A percentile compares a stretch with the other conserved stretches of the same genome.
Evolutionary conservation across 2,329 filamentous ascomycete species (phyloP).

Genomic region (Fusarium foetens): DNA sequence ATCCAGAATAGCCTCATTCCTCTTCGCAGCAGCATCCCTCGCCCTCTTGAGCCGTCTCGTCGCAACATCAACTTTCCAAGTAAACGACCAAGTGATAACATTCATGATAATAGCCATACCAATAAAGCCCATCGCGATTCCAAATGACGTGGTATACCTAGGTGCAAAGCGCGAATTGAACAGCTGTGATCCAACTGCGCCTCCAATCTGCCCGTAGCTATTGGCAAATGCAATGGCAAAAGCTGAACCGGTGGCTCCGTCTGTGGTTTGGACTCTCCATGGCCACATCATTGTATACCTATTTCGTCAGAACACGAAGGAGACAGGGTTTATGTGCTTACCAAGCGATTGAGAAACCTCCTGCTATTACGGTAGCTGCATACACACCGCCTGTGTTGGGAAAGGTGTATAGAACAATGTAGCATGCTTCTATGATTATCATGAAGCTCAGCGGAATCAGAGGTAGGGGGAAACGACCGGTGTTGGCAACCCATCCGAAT

Average conservation of each 20-base stretch:
- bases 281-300: neutral
- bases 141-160: accelerated
- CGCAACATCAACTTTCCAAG: neutral
- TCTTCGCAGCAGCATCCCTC: neutral
- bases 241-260: neutral
- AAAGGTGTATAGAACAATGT: neutral
- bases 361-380: neutral
- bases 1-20: neutral
- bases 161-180: neutral
- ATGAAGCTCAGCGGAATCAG: neutral
- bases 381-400: neutral
- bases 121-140: neutral
- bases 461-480: neutral
- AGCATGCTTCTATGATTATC: neutral
- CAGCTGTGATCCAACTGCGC: neutral
- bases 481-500: neutral
- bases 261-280: neutral
- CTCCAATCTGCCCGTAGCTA: neutral
- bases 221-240: neutral
- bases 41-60: neutral
- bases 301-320: neutral
- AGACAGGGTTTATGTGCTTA: neutral
- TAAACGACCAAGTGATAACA: neutral
- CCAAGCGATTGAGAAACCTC: neutral
- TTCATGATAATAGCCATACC: neutral